phyloP scores from a whole-genome alignment of 495 filamentous ascomycete genomes.

The Tuber melanosporum region DNA sequence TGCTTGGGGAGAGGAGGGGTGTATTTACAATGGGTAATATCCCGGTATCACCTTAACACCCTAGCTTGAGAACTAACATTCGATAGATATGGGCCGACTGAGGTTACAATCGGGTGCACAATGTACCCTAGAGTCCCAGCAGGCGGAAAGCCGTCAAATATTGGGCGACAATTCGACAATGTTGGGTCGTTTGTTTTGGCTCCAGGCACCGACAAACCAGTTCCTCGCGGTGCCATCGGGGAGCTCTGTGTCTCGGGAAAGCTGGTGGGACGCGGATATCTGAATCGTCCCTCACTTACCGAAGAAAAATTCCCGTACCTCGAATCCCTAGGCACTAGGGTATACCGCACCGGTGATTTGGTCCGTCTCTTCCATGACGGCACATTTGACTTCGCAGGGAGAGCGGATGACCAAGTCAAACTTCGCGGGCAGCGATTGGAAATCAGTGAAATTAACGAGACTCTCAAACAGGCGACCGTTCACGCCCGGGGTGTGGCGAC shows the following conservation, averaged over 20 bases:
- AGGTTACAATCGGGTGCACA: slow-evolving; percentile 80
- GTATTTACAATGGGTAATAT: slow-evolving; percentile 64
- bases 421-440: slow-evolving; percentile 72
- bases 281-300: slow-evolving; percentile 67
- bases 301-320: slow-evolving; percentile 57
- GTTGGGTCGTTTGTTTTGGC: slow-evolving; percentile 74
- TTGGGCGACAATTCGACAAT: slow-evolving; percentile 74
- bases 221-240: slow-evolving; percentile 70
- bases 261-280: slow-evolving; percentile 79
- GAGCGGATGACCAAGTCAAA: slow-evolving; percentile 75
- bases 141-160: slow-evolving; percentile 73
- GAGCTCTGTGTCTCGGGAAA: slow-evolving; percentile 83
- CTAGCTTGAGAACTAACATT: slow-evolving; percentile 17
- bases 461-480: slow-evolving; percentile 50
- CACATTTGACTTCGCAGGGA: slow-evolving; percentile 65
- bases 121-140: slow-evolving; percentile 66
- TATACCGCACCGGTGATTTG: slow-evolving; percentile 76
- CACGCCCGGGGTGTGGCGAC: slow-evolving; percentile 57
- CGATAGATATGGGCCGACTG: slow-evolving; percentile 66
- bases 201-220: slow-evolving; percentile 59
- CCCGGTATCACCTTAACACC: not conserved
- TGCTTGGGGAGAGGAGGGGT: slow-evolving; percentile 56
- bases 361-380: slow-evolving; percentile 65
- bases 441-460: slow-evolving; percentile 66
- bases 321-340: slow-evolving; percentile 47